Percentiles rank a stretch among this genome's conserved stretches.
Evolutionary conservation across 805 yeast species (phyloP).

Genomic region (Ogataea paradorogensis): DNA sequence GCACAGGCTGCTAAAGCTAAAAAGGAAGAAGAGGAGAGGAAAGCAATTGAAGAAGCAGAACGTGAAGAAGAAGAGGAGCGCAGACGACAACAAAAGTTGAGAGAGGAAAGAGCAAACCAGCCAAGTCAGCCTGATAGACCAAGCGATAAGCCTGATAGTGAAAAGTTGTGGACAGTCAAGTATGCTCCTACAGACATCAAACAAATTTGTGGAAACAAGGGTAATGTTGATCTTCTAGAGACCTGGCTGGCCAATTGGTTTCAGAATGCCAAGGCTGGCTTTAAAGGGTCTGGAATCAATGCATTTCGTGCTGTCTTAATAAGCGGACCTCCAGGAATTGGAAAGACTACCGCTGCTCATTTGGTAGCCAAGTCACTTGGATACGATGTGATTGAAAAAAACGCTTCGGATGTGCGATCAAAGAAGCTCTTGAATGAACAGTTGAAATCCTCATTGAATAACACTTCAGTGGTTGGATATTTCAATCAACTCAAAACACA

Average conservation of each 20-base stretch:
- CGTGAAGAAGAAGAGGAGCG: conserved; percentile 40
- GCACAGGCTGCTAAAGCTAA: conserved; percentile 74
- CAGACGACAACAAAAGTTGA: conserved; percentile 27
- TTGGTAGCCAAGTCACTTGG: conserved; percentile 67
- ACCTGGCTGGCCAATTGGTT: conserved; percentile 83
- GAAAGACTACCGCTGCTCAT: conserved; percentile 82
- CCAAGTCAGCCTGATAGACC: conserved; percentile 23
- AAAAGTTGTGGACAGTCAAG: conserved; percentile 86
- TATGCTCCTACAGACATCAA: conserved; percentile 77
- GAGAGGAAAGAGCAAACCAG: conserved; percentile 18
- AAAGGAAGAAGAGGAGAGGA: conserved; percentile 62
- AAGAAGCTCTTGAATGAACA: conserved; percentile 69
- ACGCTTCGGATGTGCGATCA: conserved; percentile 88
- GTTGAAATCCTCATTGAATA: conserved; percentile 69
- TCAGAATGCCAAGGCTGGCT: conserved; percentile 49
- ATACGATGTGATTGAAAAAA: conserved; percentile 71
- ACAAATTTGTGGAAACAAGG: conserved; percentile 91
- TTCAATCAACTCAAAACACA: conserved; percentile 40
- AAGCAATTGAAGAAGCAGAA: conserved; percentile 50
- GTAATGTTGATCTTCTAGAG: conserved; percentile 60
- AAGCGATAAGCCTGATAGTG: conserved; percentile 45
- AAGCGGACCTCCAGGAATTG: conserved; percentile 86
- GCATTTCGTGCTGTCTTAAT: conserved; percentile 78
- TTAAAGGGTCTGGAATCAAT: conserved; percentile 65
- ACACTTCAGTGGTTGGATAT: conserved; percentile 80